These are phyloP conservation scores for Suillus tomentosus DNA, from an alignment of 768 basidiomycete genomes.

Conservation along the genomic window DNA sequence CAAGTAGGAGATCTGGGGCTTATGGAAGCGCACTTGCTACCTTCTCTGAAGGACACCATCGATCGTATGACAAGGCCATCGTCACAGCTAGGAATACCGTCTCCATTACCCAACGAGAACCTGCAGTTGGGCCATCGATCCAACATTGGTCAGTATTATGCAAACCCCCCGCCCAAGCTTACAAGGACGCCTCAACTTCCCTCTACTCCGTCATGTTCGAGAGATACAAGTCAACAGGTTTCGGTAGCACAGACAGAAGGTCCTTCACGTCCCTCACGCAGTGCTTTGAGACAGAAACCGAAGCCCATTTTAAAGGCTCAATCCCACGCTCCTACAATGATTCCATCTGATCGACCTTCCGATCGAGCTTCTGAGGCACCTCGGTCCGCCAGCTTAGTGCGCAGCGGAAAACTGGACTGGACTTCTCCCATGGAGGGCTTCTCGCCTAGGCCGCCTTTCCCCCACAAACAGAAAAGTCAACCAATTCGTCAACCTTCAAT, in stretches of 20 bases:
- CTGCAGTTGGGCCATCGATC: slow-evolving; percentile 4
- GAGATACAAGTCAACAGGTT: neutral
- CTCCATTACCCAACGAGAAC: slow-evolving; percentile 17
- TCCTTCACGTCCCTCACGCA: neutral
- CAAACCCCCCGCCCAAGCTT: slow-evolving; percentile 8
- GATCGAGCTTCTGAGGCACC: neutral
- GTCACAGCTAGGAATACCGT: slow-evolving; percentile 26
- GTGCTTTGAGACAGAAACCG: neutral
- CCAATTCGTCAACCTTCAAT: slow-evolving; percentile 9
- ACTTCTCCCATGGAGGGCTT: neutral
- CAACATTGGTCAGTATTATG: neutral
- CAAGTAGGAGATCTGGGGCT: slow-evolving; percentile 56
- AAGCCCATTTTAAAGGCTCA: slow-evolving; percentile 5
- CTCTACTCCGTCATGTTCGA: neutral
- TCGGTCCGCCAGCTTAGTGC: neutral
- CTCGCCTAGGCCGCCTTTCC: neutral
- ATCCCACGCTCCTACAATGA: neutral
- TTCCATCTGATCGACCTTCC: neutral
- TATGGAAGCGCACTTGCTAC: slow-evolving; percentile 65
- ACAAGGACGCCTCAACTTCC: slow-evolving; percentile 4
- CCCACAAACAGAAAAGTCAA: slow-evolving; percentile 5
- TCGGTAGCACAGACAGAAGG: neutral
- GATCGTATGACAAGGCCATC: slow-evolving; percentile 70
- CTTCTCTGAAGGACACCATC: slow-evolving; percentile 71
- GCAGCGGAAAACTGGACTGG: neutral